Evolutionary conservation across 179 eudicot genomes (phyloP), one percentile per base, ranked within the genome.

Genomic region (Silene noctiflora): DNA sequence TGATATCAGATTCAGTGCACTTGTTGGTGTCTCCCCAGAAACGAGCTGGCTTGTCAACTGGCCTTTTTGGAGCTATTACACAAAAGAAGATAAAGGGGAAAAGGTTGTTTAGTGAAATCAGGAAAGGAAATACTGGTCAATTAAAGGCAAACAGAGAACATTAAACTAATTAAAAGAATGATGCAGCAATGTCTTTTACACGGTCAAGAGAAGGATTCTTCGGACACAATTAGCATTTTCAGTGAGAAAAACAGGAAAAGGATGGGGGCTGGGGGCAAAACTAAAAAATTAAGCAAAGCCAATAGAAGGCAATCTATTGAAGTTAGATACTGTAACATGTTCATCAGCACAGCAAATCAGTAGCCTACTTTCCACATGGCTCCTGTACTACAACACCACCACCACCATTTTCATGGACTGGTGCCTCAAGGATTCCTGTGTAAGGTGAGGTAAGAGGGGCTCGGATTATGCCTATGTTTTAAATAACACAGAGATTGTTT

Each of bases 21-120:
- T 71, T 59, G 75, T 31, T 33, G 27, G 77, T 71, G 21, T 78
- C 81, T 24, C 61, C 82, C 78, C 77, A 80, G 35, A 82, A 74
- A 20, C 84, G 79, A 35, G 42, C 67, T 24, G 79, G 84, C 53
- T 75, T 56, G 27, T 69, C 73, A 21, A 72, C 72, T 14, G 64
- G 31, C 17, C 58, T 71, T 22, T 71, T 51, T 29, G 76, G 58
- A 51, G 67, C 72, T 78, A 17, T 6, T 44, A 67, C 39, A 51
- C 59, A 76, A 67, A 19, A 56, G 25, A 53, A 71, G 35, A 12
- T 14, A 16, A 17, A 29, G 16, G 46, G 21, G 24, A 27, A 53
- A 56, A 9, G 16, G n/a, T 72, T 27, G 75, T 56, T 72, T 72
- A 72, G 75, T 29, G 75, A 72, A 55, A 72, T 55, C 1, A 8